Base-by-base conservation (phyloP, 371 early-diverging fungal genomes). In the Phascolomyces articulosus region DNA sequence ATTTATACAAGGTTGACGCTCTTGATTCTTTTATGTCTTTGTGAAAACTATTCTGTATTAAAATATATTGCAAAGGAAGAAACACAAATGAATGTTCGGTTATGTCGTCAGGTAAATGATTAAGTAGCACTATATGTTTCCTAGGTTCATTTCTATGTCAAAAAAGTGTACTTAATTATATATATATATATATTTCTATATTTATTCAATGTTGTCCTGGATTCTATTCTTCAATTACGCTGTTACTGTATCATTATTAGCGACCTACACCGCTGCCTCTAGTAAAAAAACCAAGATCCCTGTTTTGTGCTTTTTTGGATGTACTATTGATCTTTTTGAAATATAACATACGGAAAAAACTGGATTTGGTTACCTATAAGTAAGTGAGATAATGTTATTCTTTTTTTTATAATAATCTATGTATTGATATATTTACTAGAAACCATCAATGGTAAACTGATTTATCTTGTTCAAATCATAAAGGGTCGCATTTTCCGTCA, bases 311-410 rank as follows among this genome's bases (percentile, higher is more conserved):
- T 1, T 40, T 78, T 11, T 44, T 86, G 40, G 86, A 86, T 61
- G 75, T 72, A 13, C 59, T 80, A 23, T 55, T 84, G 0, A 67
- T 78, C n/a, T 84, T 80, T 54, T 53, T 84, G n/a, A 82, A 80
- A 51, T 82, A 84, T 65, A 84, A 82, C 51, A 75, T 84, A 66
- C 73, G 78, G 21, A 86, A 86, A 57, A 86, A 80, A 48, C 67
- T 86, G 38, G 81, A 80, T 53, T 44, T 86, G 24, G 69, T 72
- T n/a, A 74, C 74, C 9, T 83, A 79, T 58, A 80, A 71, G 85
- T 85, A 75, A 75, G 58, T 21, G 9, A 38, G 40, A 15, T 15
- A 31, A 34, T 9, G 34, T 11, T 9, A 11, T 2, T 9, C 11
- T 6, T 34, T 6, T 34, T 34, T 34, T 34, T 9, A 34, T 11